Evolutionary conservation across 495 filamentous ascomycete species (phyloP).

Genomic region (Astrothelium macrocarpum): DNA sequence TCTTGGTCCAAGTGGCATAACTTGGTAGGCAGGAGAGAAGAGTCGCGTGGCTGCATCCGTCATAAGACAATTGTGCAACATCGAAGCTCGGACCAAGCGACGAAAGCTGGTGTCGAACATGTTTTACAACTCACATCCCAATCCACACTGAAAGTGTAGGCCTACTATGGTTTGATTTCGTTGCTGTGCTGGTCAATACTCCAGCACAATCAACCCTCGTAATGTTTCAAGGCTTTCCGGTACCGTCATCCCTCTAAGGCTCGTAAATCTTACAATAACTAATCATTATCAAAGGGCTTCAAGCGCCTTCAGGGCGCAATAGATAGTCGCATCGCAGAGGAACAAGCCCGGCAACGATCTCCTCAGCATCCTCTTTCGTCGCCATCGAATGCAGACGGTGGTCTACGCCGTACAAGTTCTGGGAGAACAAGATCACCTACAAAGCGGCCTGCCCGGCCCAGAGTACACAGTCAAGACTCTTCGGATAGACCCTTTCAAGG

Average conservation of each 20-base stretch:
- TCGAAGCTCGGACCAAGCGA: not conserved
- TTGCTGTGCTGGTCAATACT: not conserved
- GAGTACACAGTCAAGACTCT: slow-evolving; percentile 36
- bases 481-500: slow-evolving; percentile 42
- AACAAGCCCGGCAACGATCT: slow-evolving; percentile 67
- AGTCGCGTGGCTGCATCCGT: not conserved
- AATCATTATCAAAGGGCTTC: not conserved
- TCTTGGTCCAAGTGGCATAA: not conserved
- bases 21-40: not conserved
- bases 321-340: slow-evolving; percentile 77
- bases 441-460: slow-evolving; percentile 23
- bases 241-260: not conserved
- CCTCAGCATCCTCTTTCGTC: slow-evolving; percentile 38
- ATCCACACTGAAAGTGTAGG: too few relatives aligned
- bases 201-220: not conserved
- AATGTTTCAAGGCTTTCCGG: slow-evolving; percentile 6
- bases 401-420: slow-evolving; percentile 36
- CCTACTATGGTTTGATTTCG: not conserved
- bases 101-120: slow-evolving; percentile 4
- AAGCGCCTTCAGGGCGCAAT: slow-evolving; percentile 57
- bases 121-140: too few relatives aligned
- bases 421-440: slow-evolving; percentile 24
- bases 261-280: not conserved
- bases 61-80: not conserved
- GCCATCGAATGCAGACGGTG: slow-evolving; percentile 26